Evolutionary conservation across 352 stramenopile genomes (phyloP).

Genomic region (Pythium volutum): DNA sequence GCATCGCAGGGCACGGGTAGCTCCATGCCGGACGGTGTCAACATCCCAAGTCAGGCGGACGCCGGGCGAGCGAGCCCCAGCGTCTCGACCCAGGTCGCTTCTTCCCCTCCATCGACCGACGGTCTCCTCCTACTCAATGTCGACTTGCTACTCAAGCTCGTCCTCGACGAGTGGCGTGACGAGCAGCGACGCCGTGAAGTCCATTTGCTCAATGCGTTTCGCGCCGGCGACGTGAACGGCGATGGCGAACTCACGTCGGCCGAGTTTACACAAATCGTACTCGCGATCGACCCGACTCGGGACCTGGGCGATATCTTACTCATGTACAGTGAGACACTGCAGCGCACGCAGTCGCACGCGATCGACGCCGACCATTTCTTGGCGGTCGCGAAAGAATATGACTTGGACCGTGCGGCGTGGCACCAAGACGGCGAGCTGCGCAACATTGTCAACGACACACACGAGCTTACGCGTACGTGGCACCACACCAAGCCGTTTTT

Average conservation of each 20-base stretch:
- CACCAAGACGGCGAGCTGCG: conserved; percentile 61
- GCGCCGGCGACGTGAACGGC: conserved; percentile 73
- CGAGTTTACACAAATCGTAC: conserved; percentile 78
- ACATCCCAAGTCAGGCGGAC: too few species aligned
- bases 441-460: conserved; percentile 63
- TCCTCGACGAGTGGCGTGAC: conserved; percentile 61
- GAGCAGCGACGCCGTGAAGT: conserved; percentile 68
- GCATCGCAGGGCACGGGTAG: conserved; percentile 41
- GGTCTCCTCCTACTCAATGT: conserved; percentile 49
- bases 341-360: conserved; percentile 51
- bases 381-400: conserved; percentile 72
- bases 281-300: conserved; percentile 64
- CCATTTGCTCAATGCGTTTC: conserved; percentile 69
- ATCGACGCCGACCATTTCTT: conserved; percentile 64
- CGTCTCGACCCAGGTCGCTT: conserved; percentile 2
- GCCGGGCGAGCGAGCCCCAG: not conserved
- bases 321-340: conserved; percentile 81
- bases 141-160: conserved; percentile 63
- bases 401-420: conserved; percentile 70
- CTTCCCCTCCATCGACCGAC: not conserved
- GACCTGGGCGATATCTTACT: conserved; percentile 68
- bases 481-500: conserved; percentile 53
- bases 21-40: conserved; percentile 1
- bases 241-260: conserved; percentile 72
- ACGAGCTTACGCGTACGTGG: conserved; percentile 68